Evolutionary conservation across 1,139 yeast species (phyloP), one percentile per base, ranked within the genome.

Genomic region (Pichia cactophila): DNA sequence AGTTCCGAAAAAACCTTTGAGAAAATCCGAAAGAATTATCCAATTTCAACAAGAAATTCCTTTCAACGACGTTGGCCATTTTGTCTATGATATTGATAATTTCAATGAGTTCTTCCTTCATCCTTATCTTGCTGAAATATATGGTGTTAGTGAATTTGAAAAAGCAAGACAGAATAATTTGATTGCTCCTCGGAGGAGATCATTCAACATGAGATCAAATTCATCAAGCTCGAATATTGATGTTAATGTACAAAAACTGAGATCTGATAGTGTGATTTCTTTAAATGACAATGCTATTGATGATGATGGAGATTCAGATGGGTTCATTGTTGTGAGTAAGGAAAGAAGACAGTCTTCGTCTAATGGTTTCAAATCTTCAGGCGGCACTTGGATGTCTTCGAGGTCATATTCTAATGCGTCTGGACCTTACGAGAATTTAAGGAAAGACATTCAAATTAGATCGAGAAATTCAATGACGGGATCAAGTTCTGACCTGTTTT

Each of bases 71-170:
- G 58, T 56, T 10, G 33, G 31, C 2, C 51, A 69, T 14, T 77
- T 75, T 53, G 53, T 73, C 5, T 54, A 54, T 9, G 69, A 77
- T 52, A 52, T 68, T 4, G 56, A 60, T 1, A 59, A 51, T 0
- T 81, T 72, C 58, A 81, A 83, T 55, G 74, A 71, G 36, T 59
- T 63, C 2, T 83, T 79, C 55, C 72, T 83, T 63, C 73, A 74
- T 52, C 65, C 70, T 3, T 60, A 63, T 26, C 46, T 60, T 9
- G 54, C 58, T 60, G 61, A 60, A 9, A 52, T 58, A 9, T 45
- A 41, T 23, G 51, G 51, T 5, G 26, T 48, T 5, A 42, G 39
- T 28, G 56, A 53, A 17, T 69, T 38, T 83, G 86, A 2, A 58
- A 77, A 43, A 61, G 78, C 46, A 83, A 78, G 59, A 53, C 58